phyloP scores from a whole-genome alignment of 192 early-diverging fungal species.

The Physocladia obscura region DNA sequence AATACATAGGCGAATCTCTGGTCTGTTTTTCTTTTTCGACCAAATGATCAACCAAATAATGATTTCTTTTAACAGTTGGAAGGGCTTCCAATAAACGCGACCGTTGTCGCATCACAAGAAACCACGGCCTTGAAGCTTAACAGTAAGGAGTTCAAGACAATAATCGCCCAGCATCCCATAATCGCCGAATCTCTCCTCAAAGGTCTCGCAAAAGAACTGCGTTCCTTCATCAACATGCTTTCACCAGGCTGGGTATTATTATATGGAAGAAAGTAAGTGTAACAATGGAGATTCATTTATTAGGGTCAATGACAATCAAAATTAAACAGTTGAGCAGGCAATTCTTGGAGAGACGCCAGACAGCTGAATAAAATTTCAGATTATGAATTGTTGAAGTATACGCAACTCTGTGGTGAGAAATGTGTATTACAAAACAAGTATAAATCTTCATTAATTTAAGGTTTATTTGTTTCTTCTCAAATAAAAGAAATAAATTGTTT shows the following conservation, averaged over 20 bases:
- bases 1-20: conserved; percentile 26
- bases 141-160: background rate
- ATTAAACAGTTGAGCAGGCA: background rate
- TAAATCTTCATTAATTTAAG: too few species aligned
- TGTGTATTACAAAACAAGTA: too few species aligned
- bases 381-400: too few species aligned
- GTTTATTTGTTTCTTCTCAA: too few species aligned
- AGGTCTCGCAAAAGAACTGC: conserved; percentile 28
- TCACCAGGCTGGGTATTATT: background rate
- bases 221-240: conserved; percentile 24
- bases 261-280: background rate
- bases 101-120: conserved; percentile 14
- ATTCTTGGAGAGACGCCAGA: background rate
- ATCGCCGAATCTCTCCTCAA: conserved; percentile 17
- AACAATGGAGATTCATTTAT: background rate
- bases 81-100: conserved; percentile 6
- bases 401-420: too few species aligned
- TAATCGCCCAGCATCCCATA: conserved; percentile 9
- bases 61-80: conserved; percentile 8
- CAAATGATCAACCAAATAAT: background rate
- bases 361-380: too few species aligned
- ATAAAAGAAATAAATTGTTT: too few species aligned
- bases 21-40: conserved; percentile 12
- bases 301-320: background rate
- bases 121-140: conserved; percentile 26